Evolutionary conservation across 2,329 filamentous ascomycete species (phyloP), one percentile per base, ranked within the genome.

Genomic region (Fusarium phyllophilum): DNA sequence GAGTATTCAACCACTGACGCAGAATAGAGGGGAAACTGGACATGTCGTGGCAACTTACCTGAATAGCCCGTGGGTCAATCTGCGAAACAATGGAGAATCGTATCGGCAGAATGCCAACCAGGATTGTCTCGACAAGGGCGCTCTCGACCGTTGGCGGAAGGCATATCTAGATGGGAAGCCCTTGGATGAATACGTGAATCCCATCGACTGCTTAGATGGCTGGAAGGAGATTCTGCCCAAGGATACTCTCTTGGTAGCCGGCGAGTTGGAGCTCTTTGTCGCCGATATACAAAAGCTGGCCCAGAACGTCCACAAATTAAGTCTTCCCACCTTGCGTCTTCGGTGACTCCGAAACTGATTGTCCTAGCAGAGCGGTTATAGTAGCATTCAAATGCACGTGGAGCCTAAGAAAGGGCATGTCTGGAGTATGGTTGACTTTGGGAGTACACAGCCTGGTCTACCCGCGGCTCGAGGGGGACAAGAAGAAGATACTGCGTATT

Each of bases 301-400:
- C 6, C 31, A 36, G 18, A 52, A 22, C 17, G 3, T 52, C 31
- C 13, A 3, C 12, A 26, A 36, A 26, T 52, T 52, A 26, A 26
- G 49, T 51, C 22, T 6, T 12, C 11, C 29, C 45, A 14, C 5
- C 15, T 3, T n/a, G 20, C 3, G 7, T 1, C 7, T 8, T 31
- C 2, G 0, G 0, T 33, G 11, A 49, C 15, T 18, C 4, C 10
- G 22, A 24, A 51, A 51, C 48, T 33, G 11, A 51, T 18, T 10
- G 5, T 4, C 3, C 6, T 36, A 31, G 9, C 12, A 52, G n/a
- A 52, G 33, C 33, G 29, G 22, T 0, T 52, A 52, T 5, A 15
- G 3, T 11, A 20, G 8, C 5, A 17, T 52, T 2, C 17, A 26
- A 9, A 34, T 36, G 0, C 18, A 36, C 1, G n/a, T 52, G 0